Conservation (phyloP, 2,329 filamentous ascomycete genomes). For the Neobulgaria alba region DNA sequence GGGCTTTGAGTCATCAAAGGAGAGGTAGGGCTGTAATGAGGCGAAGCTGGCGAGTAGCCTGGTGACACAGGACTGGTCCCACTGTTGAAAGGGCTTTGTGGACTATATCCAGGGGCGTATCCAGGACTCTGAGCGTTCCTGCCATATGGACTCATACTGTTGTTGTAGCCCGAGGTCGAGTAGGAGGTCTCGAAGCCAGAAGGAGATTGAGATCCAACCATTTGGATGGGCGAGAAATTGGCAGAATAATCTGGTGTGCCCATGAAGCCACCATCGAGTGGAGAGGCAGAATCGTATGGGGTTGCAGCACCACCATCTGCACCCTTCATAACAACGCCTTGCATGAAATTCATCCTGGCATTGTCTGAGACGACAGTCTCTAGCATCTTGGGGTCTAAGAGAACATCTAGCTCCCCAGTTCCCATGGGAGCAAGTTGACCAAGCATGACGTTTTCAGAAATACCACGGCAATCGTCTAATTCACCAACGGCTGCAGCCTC, state of each 20-base stretch:
- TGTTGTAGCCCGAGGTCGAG: constrained; percentile 35
- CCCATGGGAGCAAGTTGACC: constrained; percentile 96
- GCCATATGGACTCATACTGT: constrained; percentile 59
- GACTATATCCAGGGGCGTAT: constrained; percentile 8
- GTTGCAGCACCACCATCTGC: constrained; percentile 79
- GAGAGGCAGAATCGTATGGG: constrained; percentile 84
- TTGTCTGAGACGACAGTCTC: constrained; percentile 93
- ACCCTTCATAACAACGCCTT: constrained; percentile 68
- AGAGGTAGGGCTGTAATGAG: constrained; percentile 35
- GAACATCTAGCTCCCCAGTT: constrained; percentile 90
- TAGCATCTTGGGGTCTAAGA: constrained; percentile 90
- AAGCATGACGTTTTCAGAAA: constrained; percentile 98
- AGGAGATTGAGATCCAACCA: constrained; percentile 62
- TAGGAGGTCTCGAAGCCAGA: constrained; percentile 56
- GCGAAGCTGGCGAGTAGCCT: constrained; percentile 28
- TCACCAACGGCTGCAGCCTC: constrained; percentile 93
- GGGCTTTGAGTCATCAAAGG: constrained; percentile 48
- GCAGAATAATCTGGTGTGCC: constrained; percentile 46
- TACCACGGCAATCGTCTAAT: constrained; percentile 93
- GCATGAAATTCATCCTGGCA: constrained; percentile 73
- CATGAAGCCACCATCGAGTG: constrained; percentile 64
- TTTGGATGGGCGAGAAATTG: constrained; percentile 71
- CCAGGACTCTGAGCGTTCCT: too few relatives aligned
- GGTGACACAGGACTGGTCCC: constrained; percentile 65
- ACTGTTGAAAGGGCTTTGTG: constrained; percentile 54